These are phyloP conservation scores for Diutina siamensis DNA, from an alignment of 1,139 yeast species.

Conservation along the genomic window DNA sequence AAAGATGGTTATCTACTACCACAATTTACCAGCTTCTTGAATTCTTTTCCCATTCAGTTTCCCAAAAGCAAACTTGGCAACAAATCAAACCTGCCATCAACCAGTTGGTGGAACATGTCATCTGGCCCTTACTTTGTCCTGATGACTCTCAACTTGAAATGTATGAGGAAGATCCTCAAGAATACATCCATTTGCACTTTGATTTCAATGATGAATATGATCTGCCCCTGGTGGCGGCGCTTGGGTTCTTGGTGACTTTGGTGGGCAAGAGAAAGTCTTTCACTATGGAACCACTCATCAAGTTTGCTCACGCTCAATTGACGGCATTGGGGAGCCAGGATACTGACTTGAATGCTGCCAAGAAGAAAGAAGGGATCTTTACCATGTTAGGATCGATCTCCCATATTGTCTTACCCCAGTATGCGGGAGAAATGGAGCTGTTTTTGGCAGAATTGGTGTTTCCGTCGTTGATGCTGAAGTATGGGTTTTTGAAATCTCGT, in stretches of 20 bases:
- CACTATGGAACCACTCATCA: slow-evolving; percentile 52
- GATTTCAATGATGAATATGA: slow-evolving; percentile 52
- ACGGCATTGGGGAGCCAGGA: slow-evolving; percentile 18
- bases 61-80: slow-evolving; percentile 59
- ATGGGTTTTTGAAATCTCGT: slow-evolving; percentile 73
- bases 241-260: slow-evolving; percentile 50
- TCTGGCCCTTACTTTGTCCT: slow-evolving; percentile 72
- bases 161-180: slow-evolving; percentile 84
- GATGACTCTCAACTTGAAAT: slow-evolving; percentile 57
- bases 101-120: slow-evolving; percentile 55
- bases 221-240: slow-evolving; percentile 61
- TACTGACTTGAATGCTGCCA: slow-evolving; percentile 48
- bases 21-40: slow-evolving; percentile 56
- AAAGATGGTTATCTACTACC: slow-evolving; percentile 60
- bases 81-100: slow-evolving; percentile 61
- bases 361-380: slow-evolving; percentile 69
- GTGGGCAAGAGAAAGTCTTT: slow-evolving; percentile 54
- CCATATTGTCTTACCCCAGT: slow-evolving; percentile 41
- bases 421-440: slow-evolving; percentile 52
- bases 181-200: slow-evolving; percentile 71
- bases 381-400: slow-evolving; percentile 69
- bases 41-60: slow-evolving; percentile 61
- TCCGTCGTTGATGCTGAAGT: slow-evolving; percentile 57
- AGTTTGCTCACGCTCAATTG: slow-evolving; percentile 52
- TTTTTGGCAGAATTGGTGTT: slow-evolving; percentile 54